These are phyloP conservation scores for Sugiyamaella grinbergsii DNA, from an alignment of 1,139 yeast genomes.

Conservation along the genomic window DNA sequence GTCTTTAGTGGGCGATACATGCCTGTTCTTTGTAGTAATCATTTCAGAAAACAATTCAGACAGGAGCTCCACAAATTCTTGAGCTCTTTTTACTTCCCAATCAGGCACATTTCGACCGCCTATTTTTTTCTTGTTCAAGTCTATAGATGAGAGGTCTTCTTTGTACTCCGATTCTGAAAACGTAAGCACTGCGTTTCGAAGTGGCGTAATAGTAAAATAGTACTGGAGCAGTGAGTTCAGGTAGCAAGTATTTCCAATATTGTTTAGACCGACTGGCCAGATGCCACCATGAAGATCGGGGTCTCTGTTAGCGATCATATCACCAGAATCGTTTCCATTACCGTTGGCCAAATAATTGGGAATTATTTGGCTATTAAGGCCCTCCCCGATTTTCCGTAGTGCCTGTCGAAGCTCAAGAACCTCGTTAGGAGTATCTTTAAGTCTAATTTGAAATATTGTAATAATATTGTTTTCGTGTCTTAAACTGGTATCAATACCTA, in stretches of 20 bases:
- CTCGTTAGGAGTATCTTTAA: slow-evolving; percentile 38
- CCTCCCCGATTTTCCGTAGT: slow-evolving; percentile 39
- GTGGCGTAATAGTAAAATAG: slow-evolving; percentile 81
- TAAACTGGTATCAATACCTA: slow-evolving; percentile 36
- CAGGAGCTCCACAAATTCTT: slow-evolving; percentile 74
- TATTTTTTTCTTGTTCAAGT: slow-evolving; percentile 51
- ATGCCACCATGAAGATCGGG: slow-evolving; percentile 24
- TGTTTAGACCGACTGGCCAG: slow-evolving; percentile 86
- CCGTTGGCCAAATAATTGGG: slow-evolving; percentile 35
- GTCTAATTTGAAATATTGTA: slow-evolving; percentile 39
- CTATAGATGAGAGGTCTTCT: slow-evolving; percentile 30
- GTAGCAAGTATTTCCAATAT: slow-evolving; percentile 95
- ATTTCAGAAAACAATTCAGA: slow-evolving; percentile 68
- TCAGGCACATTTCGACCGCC: slow-evolving; percentile 82
- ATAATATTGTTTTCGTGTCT: slow-evolving; percentile 36
- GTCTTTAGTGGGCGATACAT: slow-evolving; percentile 80
- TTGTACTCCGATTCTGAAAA: slow-evolving; percentile 48
- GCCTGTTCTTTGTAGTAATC: slow-evolving; percentile 62
- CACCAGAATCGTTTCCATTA: neutral
- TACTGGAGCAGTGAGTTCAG: slow-evolving; percentile 86
- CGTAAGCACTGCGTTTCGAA: slow-evolving; percentile 64
- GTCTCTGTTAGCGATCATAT: slow-evolving; percentile 22
- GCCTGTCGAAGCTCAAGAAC: slow-evolving; percentile 41
- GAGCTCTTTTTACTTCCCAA: slow-evolving; percentile 75
- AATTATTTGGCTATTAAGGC: slow-evolving; percentile 35